These are phyloP conservation scores for Xanthoconium separans DNA, from an alignment of 1,284 basidiomycete genomes.

Conservation along the genomic window DNA sequence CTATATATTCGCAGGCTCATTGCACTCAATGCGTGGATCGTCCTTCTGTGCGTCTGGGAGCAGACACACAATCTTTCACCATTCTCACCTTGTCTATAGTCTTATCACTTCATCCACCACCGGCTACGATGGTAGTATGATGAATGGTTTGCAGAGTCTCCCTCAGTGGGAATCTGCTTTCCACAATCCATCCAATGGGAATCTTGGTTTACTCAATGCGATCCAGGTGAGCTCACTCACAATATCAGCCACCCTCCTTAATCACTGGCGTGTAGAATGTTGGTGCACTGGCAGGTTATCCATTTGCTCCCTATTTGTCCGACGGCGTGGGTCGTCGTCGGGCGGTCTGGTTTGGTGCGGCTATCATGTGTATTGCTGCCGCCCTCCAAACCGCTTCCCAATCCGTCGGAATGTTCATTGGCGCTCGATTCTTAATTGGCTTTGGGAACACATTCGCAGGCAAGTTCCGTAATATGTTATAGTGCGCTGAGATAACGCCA, in stretches of 20 bases:
- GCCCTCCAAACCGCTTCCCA: constrained; percentile 70
- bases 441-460: constrained; percentile 77
- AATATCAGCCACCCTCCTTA: background rate
- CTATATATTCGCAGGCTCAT: constrained; percentile 47
- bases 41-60: constrained; percentile 51
- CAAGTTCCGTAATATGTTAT: no score
- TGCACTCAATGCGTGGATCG: constrained; percentile 64
- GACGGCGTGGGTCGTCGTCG: constrained; percentile 66
- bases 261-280: constrained; percentile 49
- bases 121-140: constrained; percentile 76
- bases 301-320: constrained; percentile 69
- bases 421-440: constrained; percentile 76
- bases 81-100: constrained; percentile 31
- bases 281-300: constrained; percentile 63
- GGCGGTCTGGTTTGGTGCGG: constrained; percentile 62
- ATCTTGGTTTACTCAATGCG: constrained; percentile 71
- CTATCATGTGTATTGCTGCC: constrained; percentile 64
- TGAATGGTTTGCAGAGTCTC: constrained; percentile 74
- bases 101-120: constrained; percentile 76
- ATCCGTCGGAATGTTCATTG: constrained; percentile 80
- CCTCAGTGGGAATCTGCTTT: constrained; percentile 62
- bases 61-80: background rate
- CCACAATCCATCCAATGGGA: constrained; percentile 50
- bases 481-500: background rate
- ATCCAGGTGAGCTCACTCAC: constrained; percentile 54